Percentiles rank a stretch among this genome's conserved stretches.
phyloP scores from a whole-genome alignment of 208 protist genomes.

The Trypanosoma avium region DNA sequence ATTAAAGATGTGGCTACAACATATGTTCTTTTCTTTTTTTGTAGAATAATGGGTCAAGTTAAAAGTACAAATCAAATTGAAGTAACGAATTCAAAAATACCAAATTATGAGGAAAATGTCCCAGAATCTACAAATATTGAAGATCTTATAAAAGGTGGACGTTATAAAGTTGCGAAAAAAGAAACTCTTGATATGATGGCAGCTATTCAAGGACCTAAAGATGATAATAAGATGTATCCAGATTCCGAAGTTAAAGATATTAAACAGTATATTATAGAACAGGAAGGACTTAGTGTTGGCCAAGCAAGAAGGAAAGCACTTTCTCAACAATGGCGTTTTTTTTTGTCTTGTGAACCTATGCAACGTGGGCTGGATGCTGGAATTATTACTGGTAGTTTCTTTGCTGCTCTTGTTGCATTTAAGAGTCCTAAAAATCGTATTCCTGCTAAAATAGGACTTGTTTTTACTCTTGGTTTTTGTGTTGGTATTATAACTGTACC shows the following conservation, averaged over 20 bases:
- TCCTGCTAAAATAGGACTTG: constrained; percentile 58
- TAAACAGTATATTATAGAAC: constrained; percentile 84
- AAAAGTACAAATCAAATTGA: constrained; percentile 25
- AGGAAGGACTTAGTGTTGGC: constrained; percentile 79
- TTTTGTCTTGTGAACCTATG: constrained; percentile 81
- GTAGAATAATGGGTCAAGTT: constrained; percentile 33
- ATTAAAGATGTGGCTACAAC: too few species aligned
- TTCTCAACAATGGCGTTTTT: constrained; percentile 86
- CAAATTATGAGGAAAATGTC: constrained; percentile 48
- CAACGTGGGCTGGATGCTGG: constrained; percentile 81
- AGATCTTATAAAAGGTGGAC: constrained; percentile 61
- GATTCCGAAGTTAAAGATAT: constrained; percentile 74
- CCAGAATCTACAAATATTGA: constrained; percentile 77
- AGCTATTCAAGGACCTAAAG: constrained; percentile 55
- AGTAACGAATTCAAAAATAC: constrained; percentile 12
- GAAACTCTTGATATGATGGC: constrained; percentile 84
- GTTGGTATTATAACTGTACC: constrained; percentile 66
- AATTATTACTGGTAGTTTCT: constrained; percentile 74
- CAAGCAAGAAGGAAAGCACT: constrained; percentile 47
- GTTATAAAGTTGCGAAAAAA: constrained; percentile 68
- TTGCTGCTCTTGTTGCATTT: constrained; percentile 62
- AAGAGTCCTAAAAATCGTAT: constrained; percentile 57
- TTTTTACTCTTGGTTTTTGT: constrained; percentile 72
- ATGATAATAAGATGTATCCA: constrained; percentile 64
- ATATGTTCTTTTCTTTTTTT: neutral